phyloP scores from a whole-genome alignment of 768 basidiomycete genomes.

The Naganishia friedmannii region DNA sequence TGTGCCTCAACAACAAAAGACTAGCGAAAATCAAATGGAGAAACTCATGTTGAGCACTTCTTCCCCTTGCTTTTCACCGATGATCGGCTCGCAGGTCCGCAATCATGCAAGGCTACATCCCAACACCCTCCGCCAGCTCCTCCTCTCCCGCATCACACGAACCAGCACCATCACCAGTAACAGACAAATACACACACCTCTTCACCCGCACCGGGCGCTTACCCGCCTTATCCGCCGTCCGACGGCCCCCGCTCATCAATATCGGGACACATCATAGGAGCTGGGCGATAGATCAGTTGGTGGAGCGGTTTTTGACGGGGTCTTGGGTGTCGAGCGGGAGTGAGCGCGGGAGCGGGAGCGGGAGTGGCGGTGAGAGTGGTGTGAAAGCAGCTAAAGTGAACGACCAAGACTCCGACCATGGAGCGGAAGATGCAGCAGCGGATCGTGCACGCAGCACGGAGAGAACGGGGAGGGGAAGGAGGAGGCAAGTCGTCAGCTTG shows the following conservation, averaged over 20 bases:
- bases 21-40: not conserved
- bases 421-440: too few relatives aligned
- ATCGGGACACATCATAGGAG: slow-evolving; percentile 87
- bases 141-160: too few relatives aligned
- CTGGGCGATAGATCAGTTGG: slow-evolving; percentile 71
- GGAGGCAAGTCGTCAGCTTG: slow-evolving; percentile 84
- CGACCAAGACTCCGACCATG: too few relatives aligned
- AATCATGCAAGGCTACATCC: slow-evolving; percentile 70
- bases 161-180: too few relatives aligned
- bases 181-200: slow-evolving; percentile 7
- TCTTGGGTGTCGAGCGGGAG: not conserved
- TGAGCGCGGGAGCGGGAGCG: too few relatives aligned
- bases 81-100: slow-evolving; percentile 60
- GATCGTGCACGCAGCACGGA: too few relatives aligned
- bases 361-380: too few relatives aligned
- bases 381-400: too few relatives aligned
- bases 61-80: not conserved
- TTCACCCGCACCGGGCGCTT: slow-evolving; percentile 48
- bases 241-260: slow-evolving; percentile 81
- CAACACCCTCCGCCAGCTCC: not conserved
- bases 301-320: slow-evolving; percentile 61
- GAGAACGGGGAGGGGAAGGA: slow-evolving; percentile 22
- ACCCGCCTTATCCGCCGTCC: slow-evolving; percentile 12
- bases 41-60: not conserved
- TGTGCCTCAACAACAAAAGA: not conserved